These are phyloP conservation scores for Haplosporangium sp. DNA, from an alignment of 371 early-diverging fungal species.

Conservation along the genomic window DNA sequence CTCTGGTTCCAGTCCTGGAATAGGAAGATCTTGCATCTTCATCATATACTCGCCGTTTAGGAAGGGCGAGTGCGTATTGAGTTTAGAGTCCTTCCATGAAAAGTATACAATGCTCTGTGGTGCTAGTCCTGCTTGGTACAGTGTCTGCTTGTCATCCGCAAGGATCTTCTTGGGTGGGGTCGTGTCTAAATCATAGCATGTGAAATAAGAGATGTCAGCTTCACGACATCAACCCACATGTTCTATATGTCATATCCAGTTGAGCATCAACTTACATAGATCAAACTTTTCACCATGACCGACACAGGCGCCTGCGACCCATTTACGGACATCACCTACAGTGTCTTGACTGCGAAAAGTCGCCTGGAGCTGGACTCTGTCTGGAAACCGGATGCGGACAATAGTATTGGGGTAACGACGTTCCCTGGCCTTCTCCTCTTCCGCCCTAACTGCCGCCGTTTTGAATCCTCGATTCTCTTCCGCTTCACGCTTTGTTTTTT, in stretches of 20 bases:
- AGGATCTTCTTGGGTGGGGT: constrained; percentile 57
- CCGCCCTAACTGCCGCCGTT: constrained; percentile 67
- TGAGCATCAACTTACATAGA: constrained; percentile 23
- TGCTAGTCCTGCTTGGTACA: constrained; percentile 56
- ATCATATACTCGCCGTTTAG: constrained; percentile 40
- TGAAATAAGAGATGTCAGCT: background rate
- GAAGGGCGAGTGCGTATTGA: constrained; percentile 57
- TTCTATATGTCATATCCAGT: background rate
- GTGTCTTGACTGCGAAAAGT: constrained; percentile 61
- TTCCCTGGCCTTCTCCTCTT: constrained; percentile 60
- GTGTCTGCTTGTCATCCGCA: constrained; percentile 38
- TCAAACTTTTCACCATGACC: constrained; percentile 54
- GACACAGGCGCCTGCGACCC: constrained; percentile 37
- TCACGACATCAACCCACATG: too few relatives aligned
- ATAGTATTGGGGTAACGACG: constrained; percentile 72
- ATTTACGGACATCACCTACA: constrained; percentile 48
- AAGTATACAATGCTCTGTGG: constrained; percentile 58
- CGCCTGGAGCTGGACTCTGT: constrained; percentile 63
- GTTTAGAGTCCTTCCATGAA: constrained; percentile 53
- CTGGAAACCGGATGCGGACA: constrained; percentile 70
- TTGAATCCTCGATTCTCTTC: constrained; percentile 64
- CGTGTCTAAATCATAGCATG: constrained; percentile 25
- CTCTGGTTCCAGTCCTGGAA: constrained; percentile 33
- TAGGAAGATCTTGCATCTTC: constrained; percentile 39
- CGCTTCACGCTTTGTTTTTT: constrained; percentile 45